A percentile compares a stretch with the other conserved stretches of the same genome.
Conservation (phyloP, 75 land plant genomes). For the Pinus albicaulis region DNA sequence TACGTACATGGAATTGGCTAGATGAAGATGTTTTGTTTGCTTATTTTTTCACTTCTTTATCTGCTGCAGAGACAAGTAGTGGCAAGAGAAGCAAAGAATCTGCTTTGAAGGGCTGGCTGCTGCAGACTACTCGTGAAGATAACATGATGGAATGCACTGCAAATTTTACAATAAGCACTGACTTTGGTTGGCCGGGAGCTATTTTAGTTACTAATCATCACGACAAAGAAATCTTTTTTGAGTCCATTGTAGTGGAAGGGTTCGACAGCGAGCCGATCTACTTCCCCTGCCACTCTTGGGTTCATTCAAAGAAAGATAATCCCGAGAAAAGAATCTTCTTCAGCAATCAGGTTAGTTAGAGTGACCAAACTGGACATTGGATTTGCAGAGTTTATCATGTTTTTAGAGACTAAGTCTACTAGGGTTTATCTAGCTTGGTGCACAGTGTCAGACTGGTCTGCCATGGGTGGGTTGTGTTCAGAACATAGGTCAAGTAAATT, state of each 20-base stretch:
- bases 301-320: constrained; percentile 50
- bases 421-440: neutral
- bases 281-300: constrained; percentile 91
- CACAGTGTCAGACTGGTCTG: neutral
- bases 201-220: constrained; percentile 59
- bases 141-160: constrained; percentile 45
- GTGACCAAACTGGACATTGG: too few species aligned
- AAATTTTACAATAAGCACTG: constrained; percentile 48
- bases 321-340: constrained; percentile 68
- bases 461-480: too few species aligned
- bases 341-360: constrained; percentile 53
- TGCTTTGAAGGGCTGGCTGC: constrained; percentile 52
- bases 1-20: too few species aligned
- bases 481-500: neutral
- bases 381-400: too few species aligned
- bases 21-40: neutral
- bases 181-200: constrained; percentile 77
- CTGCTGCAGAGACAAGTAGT: constrained; percentile 34
- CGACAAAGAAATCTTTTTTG: constrained; percentile 60
- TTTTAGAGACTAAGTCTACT: too few species aligned
- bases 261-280: constrained; percentile 36
- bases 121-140: constrained; percentile 14
- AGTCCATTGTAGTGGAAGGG: constrained; percentile 54
- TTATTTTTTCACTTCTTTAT: neutral
- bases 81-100: constrained; percentile 45